Evolutionary conservation across 495 filamentous ascomycete species (phyloP), one percentile per base, ranked within the genome.

Genomic region (Penicillium malachiteum): DNA sequence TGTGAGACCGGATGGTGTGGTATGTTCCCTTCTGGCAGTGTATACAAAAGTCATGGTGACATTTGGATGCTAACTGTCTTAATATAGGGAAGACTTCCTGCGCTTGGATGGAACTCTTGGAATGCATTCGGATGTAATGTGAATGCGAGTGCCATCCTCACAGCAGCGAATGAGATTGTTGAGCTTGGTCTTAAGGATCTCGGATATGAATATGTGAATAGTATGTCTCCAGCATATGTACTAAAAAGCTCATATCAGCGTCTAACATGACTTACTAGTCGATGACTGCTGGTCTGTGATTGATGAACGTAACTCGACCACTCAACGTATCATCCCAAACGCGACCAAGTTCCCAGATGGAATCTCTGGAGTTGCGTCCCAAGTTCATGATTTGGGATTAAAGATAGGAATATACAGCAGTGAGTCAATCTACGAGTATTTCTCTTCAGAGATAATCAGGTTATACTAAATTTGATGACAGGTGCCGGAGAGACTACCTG

Each of bases 191-290:
- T 88, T 40, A 78, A 81, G 57, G 82, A 84, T 45, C 71, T 84
- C 5, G 87, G 87, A 11, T 90, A 90, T 60, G 74, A 85, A 59
- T 88, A 88, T 65, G 75, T 88, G 50, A 83, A 83, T 59, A 74
- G 71, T 76, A 54, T 41, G 56, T 10, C 3, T 1, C 10, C 10
- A 5, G 3, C 8, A 11, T 8, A 42, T 26, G 7, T 32, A n/a
- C 21, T 26, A 4, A 26, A 4, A 4, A 26, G 21, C 21, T 4
- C 13, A 10, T 13, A 7, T 17, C 26, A 39, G 10, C 0, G 0
- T 2, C 7, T 37, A 17, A 35, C 37, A 48, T 35, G 11, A 11
- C 0, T n/a, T 26, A 26, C 4, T 62, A 79, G 67, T 75, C 65
- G 64, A 78, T 67, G 86, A 89, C 62, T 89, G 87, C 70, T 90